Conservation (phyloP, 202 grass and related monocot species). For the Carex arenaria region DNA sequence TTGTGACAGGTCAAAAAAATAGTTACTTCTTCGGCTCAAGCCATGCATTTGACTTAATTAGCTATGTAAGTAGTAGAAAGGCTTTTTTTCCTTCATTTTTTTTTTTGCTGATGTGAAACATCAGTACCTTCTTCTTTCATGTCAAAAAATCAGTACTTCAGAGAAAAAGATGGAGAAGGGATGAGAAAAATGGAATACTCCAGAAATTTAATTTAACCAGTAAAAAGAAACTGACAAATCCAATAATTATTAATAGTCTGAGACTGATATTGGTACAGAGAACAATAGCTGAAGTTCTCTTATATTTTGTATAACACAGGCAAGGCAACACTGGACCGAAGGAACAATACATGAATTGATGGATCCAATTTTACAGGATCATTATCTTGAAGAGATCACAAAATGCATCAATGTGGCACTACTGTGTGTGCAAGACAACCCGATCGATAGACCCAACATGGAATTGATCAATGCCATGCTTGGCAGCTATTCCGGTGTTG, state of each 20-base stretch:
- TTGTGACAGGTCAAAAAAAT: constrained; percentile 19
- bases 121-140: neutral
- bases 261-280: neutral
- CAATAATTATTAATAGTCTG: neutral
- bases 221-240: neutral
- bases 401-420: neutral
- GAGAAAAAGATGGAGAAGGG: neutral
- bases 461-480: constrained; percentile 1
- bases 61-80: constrained; percentile 17
- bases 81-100: neutral
- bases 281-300: neutral
- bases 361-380: neutral
- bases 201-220: neutral
- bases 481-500: neutral
- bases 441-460: neutral
- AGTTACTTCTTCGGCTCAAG: neutral
- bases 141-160: neutral
- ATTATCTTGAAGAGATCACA: neutral
- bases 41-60: neutral
- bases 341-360: constrained; percentile 5
- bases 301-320: neutral
- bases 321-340: neutral
- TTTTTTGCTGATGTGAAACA: neutral
- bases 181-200: neutral
- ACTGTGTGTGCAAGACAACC: neutral